Percentiles rank a stretch among this genome's conserved stretches.
phyloP scores from a whole-genome alignment of 208 protist species.

The Crithidia thermophila region DNA sequence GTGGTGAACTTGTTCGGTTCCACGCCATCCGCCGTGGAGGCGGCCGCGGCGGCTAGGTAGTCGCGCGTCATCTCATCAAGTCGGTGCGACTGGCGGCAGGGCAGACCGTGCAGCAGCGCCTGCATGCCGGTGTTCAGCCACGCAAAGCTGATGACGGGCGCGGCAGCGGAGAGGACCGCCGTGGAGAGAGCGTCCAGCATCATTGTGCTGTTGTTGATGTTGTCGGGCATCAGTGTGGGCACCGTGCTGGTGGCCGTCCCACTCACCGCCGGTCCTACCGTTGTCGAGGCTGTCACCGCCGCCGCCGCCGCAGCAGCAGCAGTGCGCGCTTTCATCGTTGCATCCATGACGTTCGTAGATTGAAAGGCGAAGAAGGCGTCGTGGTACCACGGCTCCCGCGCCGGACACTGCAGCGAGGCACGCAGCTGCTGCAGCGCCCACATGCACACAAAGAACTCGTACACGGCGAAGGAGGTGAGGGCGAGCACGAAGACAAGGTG shows the following conservation, averaged over 20 bases:
- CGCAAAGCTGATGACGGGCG: constrained; percentile 31
- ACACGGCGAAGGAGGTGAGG: constrained; percentile 48
- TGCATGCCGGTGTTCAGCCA: constrained; percentile 43
- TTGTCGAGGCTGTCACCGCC: not conserved
- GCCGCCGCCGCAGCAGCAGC: too few species aligned
- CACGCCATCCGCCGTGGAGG: not conserved
- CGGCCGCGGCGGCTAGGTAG: constrained; percentile 9
- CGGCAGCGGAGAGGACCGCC: not conserved
- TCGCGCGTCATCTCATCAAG: constrained; percentile 13
- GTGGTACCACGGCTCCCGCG: constrained; percentile 29
- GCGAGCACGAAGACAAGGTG: constrained; percentile 62
- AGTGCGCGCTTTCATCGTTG: not conserved
- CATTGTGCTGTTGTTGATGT: not conserved
- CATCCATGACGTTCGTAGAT: constrained; percentile 7
- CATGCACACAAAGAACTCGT: constrained; percentile 50
- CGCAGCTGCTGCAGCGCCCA: constrained; percentile 54
- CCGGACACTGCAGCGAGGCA: constrained; percentile 22
- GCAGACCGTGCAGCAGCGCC: constrained; percentile 56
- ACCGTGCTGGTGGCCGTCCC: too few species aligned
- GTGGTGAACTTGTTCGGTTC: constrained; percentile 1
- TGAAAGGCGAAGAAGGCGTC: constrained; percentile 34
- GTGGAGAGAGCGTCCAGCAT: not conserved
- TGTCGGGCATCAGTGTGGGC: not conserved
- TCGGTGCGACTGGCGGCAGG: constrained; percentile 42
- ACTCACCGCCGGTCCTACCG: not conserved